A percentile compares a stretch with the other conserved stretches of the same genome.
Evolutionary conservation across 2,329 filamentous ascomycete genomes (phyloP).

Genomic region (Coniochaeta ligniaria): DNA sequence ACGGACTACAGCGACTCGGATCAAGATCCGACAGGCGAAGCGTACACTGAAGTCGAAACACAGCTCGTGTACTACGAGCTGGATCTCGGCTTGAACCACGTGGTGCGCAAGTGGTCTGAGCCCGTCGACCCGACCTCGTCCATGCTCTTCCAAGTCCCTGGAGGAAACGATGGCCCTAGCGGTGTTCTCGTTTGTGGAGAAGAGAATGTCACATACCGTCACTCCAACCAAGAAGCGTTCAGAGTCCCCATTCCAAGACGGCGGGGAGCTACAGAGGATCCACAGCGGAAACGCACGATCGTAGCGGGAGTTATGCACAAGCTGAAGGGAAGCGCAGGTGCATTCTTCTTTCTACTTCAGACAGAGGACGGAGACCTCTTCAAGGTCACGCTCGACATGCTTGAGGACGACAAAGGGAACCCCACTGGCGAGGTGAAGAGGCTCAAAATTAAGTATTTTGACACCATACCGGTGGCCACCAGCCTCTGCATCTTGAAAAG

Average conservation of each 20-base stretch:
- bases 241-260: slow-evolving; percentile 83
- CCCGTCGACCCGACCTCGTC: slow-evolving; percentile 84
- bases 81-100: slow-evolving; percentile 92
- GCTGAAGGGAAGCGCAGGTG: slow-evolving; percentile 70
- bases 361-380: slow-evolving; percentile 98
- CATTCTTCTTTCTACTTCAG: slow-evolving; percentile 95
- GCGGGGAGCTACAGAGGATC: slow-evolving; percentile 83
- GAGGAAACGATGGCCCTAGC: slow-evolving; percentile 86
- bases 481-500: slow-evolving; percentile 91
- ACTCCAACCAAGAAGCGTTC: slow-evolving; percentile 87
- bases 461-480: slow-evolving; percentile 83
- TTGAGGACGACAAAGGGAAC: slow-evolving; percentile 70
- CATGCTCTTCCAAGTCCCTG: slow-evolving; percentile 90
- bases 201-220: slow-evolving; percentile 93
- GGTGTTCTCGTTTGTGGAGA: slow-evolving; percentile 93
- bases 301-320: slow-evolving; percentile 96
- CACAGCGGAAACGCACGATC: slow-evolving; percentile 80
- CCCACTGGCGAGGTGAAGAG: slow-evolving; percentile 73
- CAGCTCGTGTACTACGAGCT: slow-evolving; percentile 95
- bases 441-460: slow-evolving; percentile 95
- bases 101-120: slow-evolving; percentile 94
- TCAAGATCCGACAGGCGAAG: slow-evolving; percentile 80
- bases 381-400: slow-evolving; percentile 90
- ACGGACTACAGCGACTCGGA: slow-evolving; percentile 89
- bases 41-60: slow-evolving; percentile 76